A percentile compares a stretch with the other conserved stretches of the same genome.
phyloP scores from a whole-genome alignment of 2,329 filamentous ascomycete genomes.

The Fusarium sp. region DNA sequence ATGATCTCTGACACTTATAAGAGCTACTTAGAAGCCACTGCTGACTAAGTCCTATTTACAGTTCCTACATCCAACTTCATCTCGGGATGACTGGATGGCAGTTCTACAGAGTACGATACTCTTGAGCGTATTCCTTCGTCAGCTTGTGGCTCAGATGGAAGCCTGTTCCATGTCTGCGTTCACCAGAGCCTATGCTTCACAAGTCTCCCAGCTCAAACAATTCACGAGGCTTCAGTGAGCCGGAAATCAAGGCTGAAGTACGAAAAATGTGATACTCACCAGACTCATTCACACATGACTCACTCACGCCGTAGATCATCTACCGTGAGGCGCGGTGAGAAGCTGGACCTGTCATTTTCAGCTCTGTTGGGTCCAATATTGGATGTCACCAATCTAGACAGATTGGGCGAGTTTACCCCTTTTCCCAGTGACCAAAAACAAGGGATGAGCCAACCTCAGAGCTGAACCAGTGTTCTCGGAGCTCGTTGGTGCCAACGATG shows the following conservation, averaged over 20 bases:
- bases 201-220: not conserved
- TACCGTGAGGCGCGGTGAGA: not conserved
- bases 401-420: not conserved
- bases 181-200: not conserved
- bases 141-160: not conserved
- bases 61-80: not conserved
- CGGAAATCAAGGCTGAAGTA: not conserved
- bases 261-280: not conserved
- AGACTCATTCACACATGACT: not conserved
- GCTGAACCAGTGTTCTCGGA: not conserved
- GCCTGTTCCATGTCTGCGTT: not conserved
- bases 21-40: not conserved
- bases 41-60: not conserved
- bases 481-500: not conserved
- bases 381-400: not conserved
- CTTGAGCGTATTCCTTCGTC: not conserved
- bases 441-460: not conserved
- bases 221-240: not conserved
- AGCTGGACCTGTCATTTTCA: not conserved
- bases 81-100: not conserved
- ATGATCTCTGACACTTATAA: too few species aligned
- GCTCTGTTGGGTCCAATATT: not conserved
- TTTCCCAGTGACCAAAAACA: not conserved
- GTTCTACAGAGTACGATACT: not conserved
- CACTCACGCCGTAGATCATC: not conserved